Conservation (phyloP, 2,329 filamentous ascomycete species). For the Fulvia fulva region DNA sequence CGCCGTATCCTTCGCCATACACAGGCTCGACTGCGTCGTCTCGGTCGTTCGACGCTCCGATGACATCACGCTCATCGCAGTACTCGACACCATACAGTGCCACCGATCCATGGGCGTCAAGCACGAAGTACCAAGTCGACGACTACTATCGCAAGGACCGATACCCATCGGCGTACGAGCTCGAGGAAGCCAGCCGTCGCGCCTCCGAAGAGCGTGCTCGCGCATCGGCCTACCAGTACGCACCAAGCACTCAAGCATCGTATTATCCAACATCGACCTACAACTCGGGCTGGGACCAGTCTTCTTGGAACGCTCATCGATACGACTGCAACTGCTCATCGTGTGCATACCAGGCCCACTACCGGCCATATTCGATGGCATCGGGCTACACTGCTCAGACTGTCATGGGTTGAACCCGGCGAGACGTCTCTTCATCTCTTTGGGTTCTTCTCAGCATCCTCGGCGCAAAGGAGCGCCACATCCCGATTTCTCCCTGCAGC, state of each 20-base stretch:
- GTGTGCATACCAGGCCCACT: constrained; percentile 34
- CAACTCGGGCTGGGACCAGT: constrained; percentile 32
- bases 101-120: constrained; percentile 31
- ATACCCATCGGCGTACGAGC: constrained; percentile 32
- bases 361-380: constrained; percentile 32
- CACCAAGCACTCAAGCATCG: constrained; percentile 20
- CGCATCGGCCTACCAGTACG: constrained; percentile 30
- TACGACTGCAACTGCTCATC: constrained; percentile 35
- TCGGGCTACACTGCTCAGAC: constrained; percentile 33
- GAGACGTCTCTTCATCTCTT: not conserved
- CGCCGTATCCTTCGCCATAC: constrained; percentile 36
- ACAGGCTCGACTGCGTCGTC: constrained; percentile 22
- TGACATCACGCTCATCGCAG: constrained; percentile 31
- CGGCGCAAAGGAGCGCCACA: not conserved
- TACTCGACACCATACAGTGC: constrained; percentile 33
- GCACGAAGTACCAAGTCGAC: constrained; percentile 27
- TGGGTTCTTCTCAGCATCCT: not conserved
- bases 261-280: constrained; percentile 31
- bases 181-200: constrained; percentile 31
- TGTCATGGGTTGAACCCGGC: constrained; percentile 31
- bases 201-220: constrained; percentile 32
- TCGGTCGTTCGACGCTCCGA: constrained; percentile 26
- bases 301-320: constrained; percentile 32
- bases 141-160: constrained; percentile 33
- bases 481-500: constrained; percentile 7